phyloP scores from a whole-genome alignment of 176 grass and related monocot genomes.

The Typha latifolia region DNA sequence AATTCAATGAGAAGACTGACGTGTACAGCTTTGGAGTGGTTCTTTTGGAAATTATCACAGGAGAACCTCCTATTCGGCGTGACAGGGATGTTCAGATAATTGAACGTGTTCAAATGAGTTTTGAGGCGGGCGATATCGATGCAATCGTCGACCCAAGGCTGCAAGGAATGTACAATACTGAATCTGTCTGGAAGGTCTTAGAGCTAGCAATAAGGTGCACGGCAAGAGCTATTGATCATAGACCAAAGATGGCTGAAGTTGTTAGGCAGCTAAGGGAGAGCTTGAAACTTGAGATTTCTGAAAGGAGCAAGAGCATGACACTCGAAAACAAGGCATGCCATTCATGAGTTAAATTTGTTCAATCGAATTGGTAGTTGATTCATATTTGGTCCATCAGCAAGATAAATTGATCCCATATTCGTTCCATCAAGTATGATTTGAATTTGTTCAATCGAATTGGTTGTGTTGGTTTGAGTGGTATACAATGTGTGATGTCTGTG shows the following conservation, averaged over 20 bases:
- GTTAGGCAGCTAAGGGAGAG: conserved; percentile 7
- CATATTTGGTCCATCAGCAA: too few relatives aligned
- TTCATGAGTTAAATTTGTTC: too few relatives aligned
- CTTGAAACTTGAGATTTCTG: conserved; percentile 4
- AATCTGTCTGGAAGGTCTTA: conserved; percentile 21
- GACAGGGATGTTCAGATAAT: conserved; percentile 8
- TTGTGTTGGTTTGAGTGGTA: too few relatives aligned
- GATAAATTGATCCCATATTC: too few relatives aligned
- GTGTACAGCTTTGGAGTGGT: conserved; percentile 6
- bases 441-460: too few relatives aligned
- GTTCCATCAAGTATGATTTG: too few relatives aligned
- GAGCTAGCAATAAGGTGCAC: conserved; percentile 22
- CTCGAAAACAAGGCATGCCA: background rate
- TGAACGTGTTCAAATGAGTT: conserved; percentile 9
- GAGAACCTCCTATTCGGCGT: conserved; percentile 7
- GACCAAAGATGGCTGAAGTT: conserved; percentile 19
- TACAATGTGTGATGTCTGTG: too few relatives aligned
- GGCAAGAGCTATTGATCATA: background rate
- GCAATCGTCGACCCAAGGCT: conserved; percentile 16
- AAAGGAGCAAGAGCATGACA: conserved; percentile 6
- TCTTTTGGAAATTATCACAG: conserved; percentile 13
- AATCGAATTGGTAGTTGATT: too few relatives aligned
- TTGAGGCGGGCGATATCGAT: conserved; percentile 9
- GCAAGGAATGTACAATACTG: conserved; percentile 8
- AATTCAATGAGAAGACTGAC: conserved; percentile 20